Conservation (phyloP, 2,329 filamentous ascomycete species). For the Colletotrichum graminicola region DNA sequence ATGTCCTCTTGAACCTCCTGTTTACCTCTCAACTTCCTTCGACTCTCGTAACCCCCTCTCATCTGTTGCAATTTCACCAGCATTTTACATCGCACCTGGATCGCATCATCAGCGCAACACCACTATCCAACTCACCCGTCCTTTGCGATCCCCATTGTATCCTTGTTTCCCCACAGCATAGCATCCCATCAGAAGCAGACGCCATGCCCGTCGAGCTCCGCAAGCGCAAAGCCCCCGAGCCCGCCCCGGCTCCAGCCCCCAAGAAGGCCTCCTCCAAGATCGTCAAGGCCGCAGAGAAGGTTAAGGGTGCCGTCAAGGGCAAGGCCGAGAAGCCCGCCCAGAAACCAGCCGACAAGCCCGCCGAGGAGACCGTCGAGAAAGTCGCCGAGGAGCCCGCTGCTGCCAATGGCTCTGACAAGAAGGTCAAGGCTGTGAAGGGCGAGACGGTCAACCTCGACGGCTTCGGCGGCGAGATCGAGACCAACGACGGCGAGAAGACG, state of each 20-base stretch:
- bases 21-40: conserved; percentile 41
- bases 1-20: conserved; percentile 40
- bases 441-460: conserved; percentile 67
- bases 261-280: conserved; percentile 60
- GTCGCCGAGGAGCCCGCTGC: conserved; percentile 48
- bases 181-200: conserved; percentile 21
- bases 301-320: conserved; percentile 49
- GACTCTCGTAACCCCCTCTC: conserved; percentile 34
- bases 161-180: conserved; percentile 14
- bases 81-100: conserved; percentile 25
- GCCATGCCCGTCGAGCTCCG: conserved; percentile 70
- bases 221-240: conserved; percentile 70
- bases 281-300: conserved; percentile 54
- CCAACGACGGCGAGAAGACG: conserved; percentile 84
- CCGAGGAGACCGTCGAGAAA: conserved; percentile 50
- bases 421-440: conserved; percentile 64
- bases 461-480: conserved; percentile 82
- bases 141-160: conserved; percentile 29
- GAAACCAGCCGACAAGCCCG: conserved; percentile 47
- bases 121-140: conserved; percentile 20
- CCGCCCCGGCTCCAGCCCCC: conserved; percentile 56
- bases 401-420: conserved; percentile 52
- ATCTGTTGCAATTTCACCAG: conserved; percentile 31
- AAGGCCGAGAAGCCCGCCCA: conserved; percentile 47
- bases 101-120: conserved; percentile 37